Evolutionary conservation across 495 filamentous ascomycete species (phyloP), one percentile per base, ranked within the genome.

Genomic region (Tuber borchii): DNA sequence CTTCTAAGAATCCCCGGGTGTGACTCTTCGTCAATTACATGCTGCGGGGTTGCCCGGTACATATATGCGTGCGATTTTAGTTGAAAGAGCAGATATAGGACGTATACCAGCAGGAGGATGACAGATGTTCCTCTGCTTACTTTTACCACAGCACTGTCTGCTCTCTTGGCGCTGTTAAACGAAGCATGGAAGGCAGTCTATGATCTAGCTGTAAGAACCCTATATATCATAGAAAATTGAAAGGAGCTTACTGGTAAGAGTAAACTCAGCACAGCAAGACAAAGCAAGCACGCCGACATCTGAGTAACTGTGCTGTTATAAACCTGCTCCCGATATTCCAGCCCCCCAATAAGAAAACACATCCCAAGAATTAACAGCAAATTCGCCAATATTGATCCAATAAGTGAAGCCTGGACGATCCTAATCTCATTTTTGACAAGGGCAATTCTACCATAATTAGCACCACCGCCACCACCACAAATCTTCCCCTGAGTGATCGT

Each of bases 271-370:
- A 56, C 48, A 12, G 22, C 22, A 56, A 56, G 48, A 56, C 48
- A 26, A 0, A 56, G 22, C 8, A 56, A 56, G 22, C 48, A 91
- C 42, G 94, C 93, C 81, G 93, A 97, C 92, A 95, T 97, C 84
- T 97, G 93, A 3, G 93, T 97, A 71, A 96, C 92, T 39, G 93
- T 96, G 84, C 90, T 95, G 84, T 97, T 97, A 85, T 97, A 97
- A 76, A 97, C 90, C 87, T 95, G 94, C 86, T 97, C 94, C 76
- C 90, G 91, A 84, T 90, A 97, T 74, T 93, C 91, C 70, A 97
- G 86, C 74, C 94, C 94, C 80, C 94, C 94, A 48, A 95, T 85
- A 46, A 96, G 85, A 83, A 97, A 97, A 56, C 91, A 91, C 93
- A 97, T 95, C 78, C 94, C 94, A 76, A 97, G 86, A 82, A 97